Evolutionary conservation across 441 rosid species (phyloP).

Genomic region (Euphorbia celastroides): DNA sequence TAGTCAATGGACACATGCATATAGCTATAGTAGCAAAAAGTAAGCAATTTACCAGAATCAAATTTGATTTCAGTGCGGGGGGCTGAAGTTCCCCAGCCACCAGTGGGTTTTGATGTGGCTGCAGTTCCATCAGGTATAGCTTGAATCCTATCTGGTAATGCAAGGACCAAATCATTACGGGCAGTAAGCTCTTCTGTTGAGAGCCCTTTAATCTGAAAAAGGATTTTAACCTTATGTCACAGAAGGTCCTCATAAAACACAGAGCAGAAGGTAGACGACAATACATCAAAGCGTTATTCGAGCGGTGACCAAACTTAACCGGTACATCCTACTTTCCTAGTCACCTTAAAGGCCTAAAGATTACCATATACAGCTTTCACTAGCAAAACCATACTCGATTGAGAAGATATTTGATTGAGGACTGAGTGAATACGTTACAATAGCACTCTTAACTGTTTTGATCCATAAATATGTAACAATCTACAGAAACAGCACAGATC

Average conservation of each 20-base stretch:
- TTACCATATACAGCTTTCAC: neutral
- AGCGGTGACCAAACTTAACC: neutral
- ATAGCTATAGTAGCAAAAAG: conserved; percentile 3
- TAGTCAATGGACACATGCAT: neutral
- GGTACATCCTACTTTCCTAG: neutral
- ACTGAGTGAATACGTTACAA: neutral
- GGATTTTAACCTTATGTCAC: neutral
- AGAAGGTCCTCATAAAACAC: neutral
- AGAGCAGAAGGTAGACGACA: neutral
- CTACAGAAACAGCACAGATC: neutral
- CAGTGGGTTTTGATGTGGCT: conserved; percentile 64
- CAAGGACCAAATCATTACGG: conserved; percentile 90
- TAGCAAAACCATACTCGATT: neutral
- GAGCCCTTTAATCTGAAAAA: conserved; percentile 79
- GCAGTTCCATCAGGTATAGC: conserved; percentile 89
- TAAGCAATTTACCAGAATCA: conserved; percentile 67
- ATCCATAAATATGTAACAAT: neutral
- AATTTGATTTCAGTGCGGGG: conserved; percentile 76
- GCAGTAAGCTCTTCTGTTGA: conserved; percentile 82
- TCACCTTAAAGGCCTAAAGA: neutral
- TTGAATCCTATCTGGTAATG: conserved; percentile 85
- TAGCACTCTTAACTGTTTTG: neutral
- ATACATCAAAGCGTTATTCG: neutral
- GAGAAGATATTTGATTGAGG: neutral
- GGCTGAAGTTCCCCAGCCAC: conserved; percentile 81